Evolutionary conservation across 192 early-diverging fungal species (phyloP), one percentile per base, ranked within the genome.

Genomic region (Pilaira anomala): DNA sequence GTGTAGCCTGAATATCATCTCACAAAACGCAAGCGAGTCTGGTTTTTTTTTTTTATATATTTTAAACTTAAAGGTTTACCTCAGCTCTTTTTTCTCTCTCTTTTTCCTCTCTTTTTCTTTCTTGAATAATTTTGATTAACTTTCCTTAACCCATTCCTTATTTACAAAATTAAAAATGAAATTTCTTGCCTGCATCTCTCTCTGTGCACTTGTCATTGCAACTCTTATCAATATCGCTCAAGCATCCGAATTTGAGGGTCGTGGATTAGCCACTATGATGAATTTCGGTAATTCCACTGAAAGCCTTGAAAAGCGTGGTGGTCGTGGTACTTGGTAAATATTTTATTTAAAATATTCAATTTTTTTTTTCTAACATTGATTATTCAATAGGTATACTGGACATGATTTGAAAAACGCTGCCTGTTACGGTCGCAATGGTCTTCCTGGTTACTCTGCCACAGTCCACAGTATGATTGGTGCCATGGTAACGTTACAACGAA

Each of bases 391-490:
- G 69, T 76, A 76, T 22, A 28, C 49, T 21, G 74, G 69, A 5
- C 28, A 45, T 28, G 69, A 68, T 48, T 65, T 76, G 44, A 58
- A 67, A n/a, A 72, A 76, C 36, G 64, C 74, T 39, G 74, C 74
- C 7, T 76, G 74, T 54, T 76, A 76, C n/a, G 74, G 54, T 29
- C 41, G 60, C 22, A 62, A 65, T 13, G 69, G 69, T 30, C 44
- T 76, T 22, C 52, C 52, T 19, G 40, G 24, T 36, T 76, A 71
- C 45, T 46, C 62, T 63, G 69, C 74, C 19, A 41, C 54, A 3
- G 39, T 39, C 16, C 46, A 66, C 21, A 52, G 51, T 48, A 60
- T 72, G 65, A 72, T 76, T 61, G 68, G 63, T 29, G 74, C 74
- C 16, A 72, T 72, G 69, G 63, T 65, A 65, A 59, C 19, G 29